These are phyloP conservation scores for Thalassiosira delicatula DNA, from an alignment of 352 stramenopile genomes.

Conservation along the genomic window DNA sequence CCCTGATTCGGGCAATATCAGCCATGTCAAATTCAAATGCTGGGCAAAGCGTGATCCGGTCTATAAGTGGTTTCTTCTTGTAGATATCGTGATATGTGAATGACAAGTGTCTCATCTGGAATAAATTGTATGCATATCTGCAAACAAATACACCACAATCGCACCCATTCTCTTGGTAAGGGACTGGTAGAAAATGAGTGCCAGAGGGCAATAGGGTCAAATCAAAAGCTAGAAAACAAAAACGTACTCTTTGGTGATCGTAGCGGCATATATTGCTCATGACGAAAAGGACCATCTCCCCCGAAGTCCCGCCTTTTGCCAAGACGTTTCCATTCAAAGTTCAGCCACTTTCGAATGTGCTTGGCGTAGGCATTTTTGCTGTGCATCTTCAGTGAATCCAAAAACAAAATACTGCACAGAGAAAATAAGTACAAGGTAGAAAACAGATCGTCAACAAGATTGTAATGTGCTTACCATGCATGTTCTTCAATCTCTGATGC, in stretches of 20 bases:
- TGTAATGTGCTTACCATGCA: constrained; percentile 67
- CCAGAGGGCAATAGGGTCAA: constrained; percentile 18
- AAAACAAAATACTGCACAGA: constrained; percentile 87
- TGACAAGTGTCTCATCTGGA: constrained; percentile 59
- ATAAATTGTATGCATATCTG: constrained; percentile 82
- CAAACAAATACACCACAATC: constrained; percentile 91
- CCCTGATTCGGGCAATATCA: constrained; percentile 78
- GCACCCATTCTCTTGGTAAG: constrained; percentile 91
- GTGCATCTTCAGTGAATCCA: constrained; percentile 94
- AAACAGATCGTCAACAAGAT: no score
- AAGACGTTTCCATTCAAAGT: constrained; percentile 85
- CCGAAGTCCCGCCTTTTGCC: constrained; percentile 33
- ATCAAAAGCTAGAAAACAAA: constrained; percentile 22
- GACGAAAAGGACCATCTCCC: constrained; percentile 72
- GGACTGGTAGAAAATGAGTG: constrained; percentile 85
- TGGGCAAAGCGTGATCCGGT: constrained; percentile 44
- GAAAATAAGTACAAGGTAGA: constrained; percentile 2
- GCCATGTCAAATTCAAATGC: constrained; percentile 69
- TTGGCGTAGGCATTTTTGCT: constrained; percentile 88
- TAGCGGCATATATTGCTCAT: constrained; percentile 78
- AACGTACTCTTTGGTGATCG: constrained; percentile 86
- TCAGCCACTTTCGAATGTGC: constrained; percentile 89
- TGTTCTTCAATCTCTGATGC: constrained; percentile 81
- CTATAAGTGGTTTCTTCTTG: constrained; percentile 36
- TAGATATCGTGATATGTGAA: constrained; percentile 43